phyloP scores from a whole-genome alignment of 225 moss, liverwort and hornwort species.

The Takakia lepidozioides region DNA sequence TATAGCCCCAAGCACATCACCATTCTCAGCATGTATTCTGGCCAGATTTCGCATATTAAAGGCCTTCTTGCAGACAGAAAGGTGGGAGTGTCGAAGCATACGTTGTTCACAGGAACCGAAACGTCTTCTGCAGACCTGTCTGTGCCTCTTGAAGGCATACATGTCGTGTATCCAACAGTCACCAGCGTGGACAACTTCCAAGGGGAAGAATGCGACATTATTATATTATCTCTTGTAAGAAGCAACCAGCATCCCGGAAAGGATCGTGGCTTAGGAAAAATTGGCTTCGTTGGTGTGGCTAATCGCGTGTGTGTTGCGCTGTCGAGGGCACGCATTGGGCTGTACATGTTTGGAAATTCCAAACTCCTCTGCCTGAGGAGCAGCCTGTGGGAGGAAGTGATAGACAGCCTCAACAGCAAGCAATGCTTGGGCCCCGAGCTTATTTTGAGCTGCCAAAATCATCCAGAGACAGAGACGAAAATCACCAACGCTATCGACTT shows the following conservation, averaged over 20 bases:
- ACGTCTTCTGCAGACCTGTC: too few species aligned
- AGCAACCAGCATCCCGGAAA: slow-evolving; percentile 14
- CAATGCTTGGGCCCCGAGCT: slow-evolving; percentile 23
- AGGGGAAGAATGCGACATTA: slow-evolving; percentile 43
- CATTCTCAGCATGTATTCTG: slow-evolving; percentile 32
- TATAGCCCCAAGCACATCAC: slow-evolving; percentile 19
- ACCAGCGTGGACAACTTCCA: slow-evolving; percentile 44
- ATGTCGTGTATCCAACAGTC: slow-evolving; percentile 28
- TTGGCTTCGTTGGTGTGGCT: slow-evolving; percentile 21
- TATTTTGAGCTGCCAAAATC: slow-evolving; percentile 26
- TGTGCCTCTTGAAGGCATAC: too few species aligned
- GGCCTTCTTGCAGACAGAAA: slow-evolving; percentile 7
- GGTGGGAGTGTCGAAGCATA: not conserved
- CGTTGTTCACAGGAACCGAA: too few species aligned
- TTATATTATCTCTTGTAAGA: slow-evolving; percentile 40
- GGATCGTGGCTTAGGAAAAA: slow-evolving; percentile 28
- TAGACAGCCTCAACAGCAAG: slow-evolving; percentile 7
- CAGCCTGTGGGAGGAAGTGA: slow-evolving; percentile 21
- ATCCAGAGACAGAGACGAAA: slow-evolving; percentile 14
- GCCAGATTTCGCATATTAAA: slow-evolving; percentile 23
- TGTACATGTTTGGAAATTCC: slow-evolving; percentile 50
- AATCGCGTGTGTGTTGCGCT: slow-evolving; percentile 45
- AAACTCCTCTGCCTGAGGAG: slow-evolving; percentile 25
- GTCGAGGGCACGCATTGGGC: slow-evolving; percentile 36
- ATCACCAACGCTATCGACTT: slow-evolving; percentile 18